Evolutionary conservation across 2,329 filamentous ascomycete genomes (phyloP), one percentile per base, ranked within the genome.

Genomic region (Sporothrix sp.): DNA sequence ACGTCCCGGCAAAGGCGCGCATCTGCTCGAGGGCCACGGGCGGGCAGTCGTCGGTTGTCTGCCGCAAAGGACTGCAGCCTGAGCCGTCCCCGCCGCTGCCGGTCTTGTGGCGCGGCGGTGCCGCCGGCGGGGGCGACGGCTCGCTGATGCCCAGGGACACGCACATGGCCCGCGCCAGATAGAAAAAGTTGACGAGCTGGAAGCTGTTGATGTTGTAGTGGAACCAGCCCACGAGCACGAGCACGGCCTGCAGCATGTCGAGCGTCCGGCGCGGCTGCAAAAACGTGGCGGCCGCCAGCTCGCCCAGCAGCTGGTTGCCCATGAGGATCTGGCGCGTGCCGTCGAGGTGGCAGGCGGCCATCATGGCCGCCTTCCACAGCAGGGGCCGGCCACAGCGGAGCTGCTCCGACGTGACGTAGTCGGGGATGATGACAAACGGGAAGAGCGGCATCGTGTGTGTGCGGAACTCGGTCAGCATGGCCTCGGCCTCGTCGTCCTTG

Each of bases 351-450:
- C 62, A 64, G 16, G 65, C 62, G 44, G 64, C 65, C 60, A 75
- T 66, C 68, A 76, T 74, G 54, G 71, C 59, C 4, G 66, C 70
- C 57, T 73, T 74, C 71, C 72, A 77, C 36, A 75, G 55, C 36
- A 71, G 70, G 20, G 73, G 72, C 6, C 66, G 61, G 52, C 65
- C 53, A 23, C 59, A 58, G 23, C 63, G 64, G 39, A 76, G 60
- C 54, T 68, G 60, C 2, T 59, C 57, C 1, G 70, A 63, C 3
- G 59, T 60, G 56, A 71, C 56, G 39, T 63, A 54, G 21, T 57
- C 54, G 1, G 72, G 66, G 4, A 74, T 60, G 13, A 70, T 55
- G 8, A 72, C 68, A 53, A 76, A 76, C 8, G 73, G 73, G 47
- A 71, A 69, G 8, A 73, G 56, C 0, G 60, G 60, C 28, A 61